Percentiles rank a stretch among this genome's conserved stretches.
Evolutionary conservation across 2,329 filamentous ascomycete species (phyloP).

Genomic region (Neonectria sp.): DNA sequence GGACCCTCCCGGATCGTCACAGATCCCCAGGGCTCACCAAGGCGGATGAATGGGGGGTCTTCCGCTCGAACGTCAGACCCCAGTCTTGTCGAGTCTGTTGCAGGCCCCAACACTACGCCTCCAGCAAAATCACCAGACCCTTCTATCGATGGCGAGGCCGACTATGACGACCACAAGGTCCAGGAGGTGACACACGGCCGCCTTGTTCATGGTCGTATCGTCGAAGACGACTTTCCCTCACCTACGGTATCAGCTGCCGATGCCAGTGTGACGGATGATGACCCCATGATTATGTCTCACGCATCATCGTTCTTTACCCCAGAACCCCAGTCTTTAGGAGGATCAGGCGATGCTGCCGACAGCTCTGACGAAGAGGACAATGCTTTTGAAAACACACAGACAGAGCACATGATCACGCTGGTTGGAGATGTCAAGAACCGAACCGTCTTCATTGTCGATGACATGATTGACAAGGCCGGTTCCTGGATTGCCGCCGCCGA

Average conservation of each 20-base stretch:
- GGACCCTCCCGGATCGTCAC: conserved; percentile 54
- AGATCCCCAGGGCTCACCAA: conserved; percentile 62
- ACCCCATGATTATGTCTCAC: conserved; percentile 85
- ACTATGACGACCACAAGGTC: conserved; percentile 85
- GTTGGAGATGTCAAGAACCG: conserved; percentile 93
- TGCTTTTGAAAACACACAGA: conserved; percentile 81
- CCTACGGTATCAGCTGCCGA: conserved; percentile 79
- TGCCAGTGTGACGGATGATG: conserved; percentile 77
- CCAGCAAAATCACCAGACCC: conserved; percentile 46
- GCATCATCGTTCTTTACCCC: conserved; percentile 86
- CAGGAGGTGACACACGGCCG: conserved; percentile 93
- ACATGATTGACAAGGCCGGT: conserved; percentile 98
- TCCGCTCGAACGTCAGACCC: conserved; percentile 32
- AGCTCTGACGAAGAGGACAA: conserved; percentile 95
- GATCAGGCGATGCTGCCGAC: conserved; percentile 85
- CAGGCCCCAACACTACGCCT: conserved; percentile 39
- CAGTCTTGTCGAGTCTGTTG: conserved; percentile 28
- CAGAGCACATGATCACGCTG: conserved; percentile 97
- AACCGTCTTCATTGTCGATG: conserved; percentile 94
- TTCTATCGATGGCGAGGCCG: conserved; percentile 51
- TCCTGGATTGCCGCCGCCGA: conserved; percentile 99
- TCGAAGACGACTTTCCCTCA: conserved; percentile 93
- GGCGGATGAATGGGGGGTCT: conserved; percentile 49
- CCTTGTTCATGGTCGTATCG: conserved; percentile 93
- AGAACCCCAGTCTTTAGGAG: conserved; percentile 79